A percentile compares a stretch with the other conserved stretches of the same genome.
Conservation (phyloP, 768 basidiomycete genomes). For the Tulasnella sp. region DNA sequence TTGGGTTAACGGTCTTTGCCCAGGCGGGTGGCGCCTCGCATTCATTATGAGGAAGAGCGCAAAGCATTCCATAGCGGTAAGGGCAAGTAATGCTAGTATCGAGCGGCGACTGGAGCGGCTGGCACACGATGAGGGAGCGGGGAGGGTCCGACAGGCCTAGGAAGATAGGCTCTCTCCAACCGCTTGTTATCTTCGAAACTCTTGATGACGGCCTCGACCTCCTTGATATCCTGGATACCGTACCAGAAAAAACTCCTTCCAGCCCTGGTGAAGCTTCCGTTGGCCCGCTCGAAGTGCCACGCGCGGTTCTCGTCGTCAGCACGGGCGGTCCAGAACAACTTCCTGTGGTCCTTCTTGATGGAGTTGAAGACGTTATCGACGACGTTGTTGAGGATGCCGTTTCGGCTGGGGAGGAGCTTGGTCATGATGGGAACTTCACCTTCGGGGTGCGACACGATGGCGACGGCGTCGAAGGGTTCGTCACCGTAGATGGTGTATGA, state of each 20-base stretch:
- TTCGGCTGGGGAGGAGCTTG: conserved; percentile 85
- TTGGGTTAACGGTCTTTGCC: no score
- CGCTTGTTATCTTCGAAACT: conserved; percentile 68
- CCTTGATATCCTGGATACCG: conserved; percentile 85
- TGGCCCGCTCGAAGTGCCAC: conserved; percentile 99
- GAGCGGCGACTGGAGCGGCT: conserved; percentile 46
- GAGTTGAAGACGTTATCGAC: conserved; percentile 96
- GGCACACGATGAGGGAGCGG: conserved; percentile 58
- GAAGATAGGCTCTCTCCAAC: conserved; percentile 87
- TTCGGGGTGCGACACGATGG: conserved; percentile 89
- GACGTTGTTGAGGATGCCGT: conserved; percentile 90
- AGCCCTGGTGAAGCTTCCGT: conserved; percentile 94
- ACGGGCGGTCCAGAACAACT: conserved; percentile 97
- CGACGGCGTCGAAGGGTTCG: conserved; percentile 93
- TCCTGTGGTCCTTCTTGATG: conserved; percentile 92
- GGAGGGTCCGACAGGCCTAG: conserved; percentile 78
- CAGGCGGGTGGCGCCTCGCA: no score
- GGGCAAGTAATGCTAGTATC: conserved; percentile 37
- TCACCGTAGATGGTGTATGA: conserved; percentile 98
- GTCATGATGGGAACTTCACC: conserved; percentile 90
- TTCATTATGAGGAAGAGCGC: no score
- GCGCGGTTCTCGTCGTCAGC: conserved; percentile 95
- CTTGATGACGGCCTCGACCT: conserved; percentile 86
- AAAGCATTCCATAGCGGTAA: no score
- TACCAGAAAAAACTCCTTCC: conserved; percentile 98